A percentile compares a stretch with the other conserved stretches of the same genome.
Evolutionary conservation across 78 protist species (phyloP).

Genomic region (Chrysochromulina parva): DNA sequence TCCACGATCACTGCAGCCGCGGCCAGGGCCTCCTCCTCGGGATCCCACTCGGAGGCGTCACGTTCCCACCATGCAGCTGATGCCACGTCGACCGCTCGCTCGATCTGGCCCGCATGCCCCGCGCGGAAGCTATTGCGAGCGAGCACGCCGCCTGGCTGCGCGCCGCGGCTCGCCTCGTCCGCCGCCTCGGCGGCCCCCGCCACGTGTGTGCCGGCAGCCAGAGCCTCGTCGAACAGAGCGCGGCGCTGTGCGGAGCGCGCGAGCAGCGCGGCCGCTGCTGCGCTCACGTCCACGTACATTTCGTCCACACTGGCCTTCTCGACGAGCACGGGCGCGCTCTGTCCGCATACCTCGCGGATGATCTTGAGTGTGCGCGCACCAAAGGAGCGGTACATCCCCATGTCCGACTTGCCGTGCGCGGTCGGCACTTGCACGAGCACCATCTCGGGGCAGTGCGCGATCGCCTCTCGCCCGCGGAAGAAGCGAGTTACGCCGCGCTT

Average conservation of each 20-base stretch:
- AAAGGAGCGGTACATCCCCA: slow-evolving; percentile 6
- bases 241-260: neutral
- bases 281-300: slow-evolving; percentile 10
- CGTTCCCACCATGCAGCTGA: neutral
- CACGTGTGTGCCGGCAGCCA: neutral
- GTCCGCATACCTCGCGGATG: neutral
- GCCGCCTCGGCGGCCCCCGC: neutral
- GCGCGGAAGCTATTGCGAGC: neutral
- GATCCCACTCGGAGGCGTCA: neutral
- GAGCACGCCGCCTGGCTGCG: neutral
- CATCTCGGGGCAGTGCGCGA: neutral
- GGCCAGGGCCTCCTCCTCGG: neutral
- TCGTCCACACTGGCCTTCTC: slow-evolving; percentile 47
- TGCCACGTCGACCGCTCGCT: neutral
- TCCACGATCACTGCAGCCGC: neutral
- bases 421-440: slow-evolving; percentile 34
- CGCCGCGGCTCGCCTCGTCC: neutral
- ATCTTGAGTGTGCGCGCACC: slow-evolving; percentile 7
- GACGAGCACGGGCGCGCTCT: neutral
- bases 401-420: slow-evolving; percentile 24
- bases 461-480: slow-evolving; percentile 26
- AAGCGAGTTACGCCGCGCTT: slow-evolving; percentile 30
- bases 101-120: neutral
- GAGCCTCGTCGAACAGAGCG: neutral
- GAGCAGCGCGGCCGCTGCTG: neutral